Base-by-base conservation (phyloP, 495 filamentous ascomycete genomes). In the Pyronema omphalodes region DNA sequence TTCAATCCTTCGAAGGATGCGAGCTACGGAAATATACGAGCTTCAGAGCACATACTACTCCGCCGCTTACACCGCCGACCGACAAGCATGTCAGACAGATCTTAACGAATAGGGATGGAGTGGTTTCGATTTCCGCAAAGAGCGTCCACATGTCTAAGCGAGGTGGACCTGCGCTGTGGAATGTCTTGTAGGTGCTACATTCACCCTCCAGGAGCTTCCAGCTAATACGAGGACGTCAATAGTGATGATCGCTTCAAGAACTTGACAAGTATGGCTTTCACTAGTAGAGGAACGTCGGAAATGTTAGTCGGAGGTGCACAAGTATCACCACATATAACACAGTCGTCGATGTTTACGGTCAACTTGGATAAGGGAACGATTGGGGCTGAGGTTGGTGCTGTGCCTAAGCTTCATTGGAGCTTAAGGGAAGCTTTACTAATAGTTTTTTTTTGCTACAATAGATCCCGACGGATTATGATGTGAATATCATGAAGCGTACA, bases 221-320 rank as follows among this genome's bases (percentile, higher is more conserved):
- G 23, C 23, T 29, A 29, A 29, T 29, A 29, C 23, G 23, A 29
- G 23, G 23, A 29, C 53, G 53, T 45, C 15, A 6, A 52, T 55
- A 83, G 81, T 47, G 73, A 81, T 59, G 70, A 80, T 9, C 78
- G 81, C 48, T 93, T 96, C 79, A 73, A 74, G 49, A 82, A 94
- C 57, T 71, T 95, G 46, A 77, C 76, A 41, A 93, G 91, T 67
- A 94, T 96, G 86, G 88, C 82, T 62, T 95, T 93, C 66, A 88
- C 87, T 6, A 86, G 83, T 17, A 85, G 86, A 61, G 81, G 79
- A 6, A 82, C 82, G 23, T 73, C 73, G 6, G 83, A 93, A 57
- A 80, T 96, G 23, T 71, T 99, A 1, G 82, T 88, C 9, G 91
- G 86, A 14, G 91, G 91, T 35, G 79, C 77, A 57, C 23, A 29